phyloP scores from a whole-genome alignment of 208 protist species.

The Acanthamoeba lenticulata region DNA sequence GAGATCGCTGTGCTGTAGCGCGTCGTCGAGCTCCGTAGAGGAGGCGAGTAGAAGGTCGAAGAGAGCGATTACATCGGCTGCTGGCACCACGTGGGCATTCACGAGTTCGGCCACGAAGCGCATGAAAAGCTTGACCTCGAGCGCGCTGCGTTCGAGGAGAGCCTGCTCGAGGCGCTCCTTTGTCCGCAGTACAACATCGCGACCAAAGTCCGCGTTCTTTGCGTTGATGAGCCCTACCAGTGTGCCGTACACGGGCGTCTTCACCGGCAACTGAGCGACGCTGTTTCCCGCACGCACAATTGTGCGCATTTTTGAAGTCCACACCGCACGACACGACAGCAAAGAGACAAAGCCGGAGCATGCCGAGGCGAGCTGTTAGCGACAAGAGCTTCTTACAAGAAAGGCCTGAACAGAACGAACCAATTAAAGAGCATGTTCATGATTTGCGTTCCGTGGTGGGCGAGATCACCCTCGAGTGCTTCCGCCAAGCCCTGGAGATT shows the following conservation, averaged over 20 bases:
- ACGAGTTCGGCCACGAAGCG: constrained; percentile 31
- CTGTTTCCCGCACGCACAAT: not conserved
- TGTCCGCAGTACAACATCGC: not conserved
- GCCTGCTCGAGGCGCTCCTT: not conserved
- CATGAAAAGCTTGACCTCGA: not conserved
- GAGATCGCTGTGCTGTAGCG: not conserved
- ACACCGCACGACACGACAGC: not conserved
- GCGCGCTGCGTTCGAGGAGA: not conserved
- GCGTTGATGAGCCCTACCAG: constrained; percentile 79
- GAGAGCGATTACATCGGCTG: not conserved
- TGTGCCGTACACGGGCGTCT: constrained; percentile 78
- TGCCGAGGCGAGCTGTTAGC: not conserved
- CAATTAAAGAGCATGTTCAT: constrained; percentile 72
- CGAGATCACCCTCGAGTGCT: constrained; percentile 69
- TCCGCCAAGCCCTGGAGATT: constrained; percentile 71
- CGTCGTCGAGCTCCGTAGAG: not conserved
- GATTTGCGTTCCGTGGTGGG: constrained; percentile 62
- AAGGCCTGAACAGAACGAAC: constrained; percentile 7
- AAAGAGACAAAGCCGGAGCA: not conserved
- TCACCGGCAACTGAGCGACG: constrained; percentile 72
- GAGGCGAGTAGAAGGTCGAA: not conserved
- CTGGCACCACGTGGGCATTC: not conserved
- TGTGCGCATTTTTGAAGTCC: not conserved
- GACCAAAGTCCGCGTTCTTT: constrained; percentile 40
- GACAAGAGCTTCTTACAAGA: not conserved